phyloP scores from a whole-genome alignment of 2,329 filamentous ascomycete genomes.

The Neonectria faginata region DNA sequence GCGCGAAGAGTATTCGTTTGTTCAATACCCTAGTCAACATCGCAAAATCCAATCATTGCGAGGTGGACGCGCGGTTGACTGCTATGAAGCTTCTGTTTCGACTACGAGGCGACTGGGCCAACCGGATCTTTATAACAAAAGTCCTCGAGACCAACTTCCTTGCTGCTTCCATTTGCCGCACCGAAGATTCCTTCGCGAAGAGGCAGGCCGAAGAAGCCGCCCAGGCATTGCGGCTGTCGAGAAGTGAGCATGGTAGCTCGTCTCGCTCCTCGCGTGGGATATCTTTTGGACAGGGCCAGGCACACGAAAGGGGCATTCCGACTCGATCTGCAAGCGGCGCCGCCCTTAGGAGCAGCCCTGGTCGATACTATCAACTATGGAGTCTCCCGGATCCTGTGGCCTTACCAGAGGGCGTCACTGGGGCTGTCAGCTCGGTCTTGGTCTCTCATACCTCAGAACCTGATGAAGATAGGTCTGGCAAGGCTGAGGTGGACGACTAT shows the following conservation, averaged over 20 bases:
- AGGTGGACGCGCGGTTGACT: constrained; percentile 76
- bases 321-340: constrained; percentile 57
- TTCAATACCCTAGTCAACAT: constrained; percentile 75
- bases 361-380: constrained; percentile 67
- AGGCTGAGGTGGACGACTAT: constrained; percentile 30
- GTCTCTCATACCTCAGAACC: constrained; percentile 54
- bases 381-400: constrained; percentile 67
- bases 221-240: constrained; percentile 57
- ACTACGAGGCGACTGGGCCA: constrained; percentile 83
- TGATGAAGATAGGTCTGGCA: constrained; percentile 25
- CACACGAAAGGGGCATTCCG: constrained; percentile 56
- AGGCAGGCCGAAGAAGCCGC: constrained; percentile 65
- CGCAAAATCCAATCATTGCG: constrained; percentile 68
- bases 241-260: constrained; percentile 56
- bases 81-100: constrained; percentile 85
- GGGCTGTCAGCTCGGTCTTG: constrained; percentile 63
- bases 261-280: constrained; percentile 61
- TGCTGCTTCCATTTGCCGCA: constrained; percentile 77
- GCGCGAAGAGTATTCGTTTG: constrained; percentile 70
- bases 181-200: constrained; percentile 63
- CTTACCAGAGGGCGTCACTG: constrained; percentile 61
- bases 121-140: constrained; percentile 78
- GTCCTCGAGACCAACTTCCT: constrained; percentile 79
- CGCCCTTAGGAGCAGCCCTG: constrained; percentile 48
- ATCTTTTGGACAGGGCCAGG: constrained; percentile 62